Percentiles rank a stretch among this genome's conserved stretches.
Conservation (phyloP, 495 filamentous ascomycete species). For the Aspergillus ellipticus region DNA sequence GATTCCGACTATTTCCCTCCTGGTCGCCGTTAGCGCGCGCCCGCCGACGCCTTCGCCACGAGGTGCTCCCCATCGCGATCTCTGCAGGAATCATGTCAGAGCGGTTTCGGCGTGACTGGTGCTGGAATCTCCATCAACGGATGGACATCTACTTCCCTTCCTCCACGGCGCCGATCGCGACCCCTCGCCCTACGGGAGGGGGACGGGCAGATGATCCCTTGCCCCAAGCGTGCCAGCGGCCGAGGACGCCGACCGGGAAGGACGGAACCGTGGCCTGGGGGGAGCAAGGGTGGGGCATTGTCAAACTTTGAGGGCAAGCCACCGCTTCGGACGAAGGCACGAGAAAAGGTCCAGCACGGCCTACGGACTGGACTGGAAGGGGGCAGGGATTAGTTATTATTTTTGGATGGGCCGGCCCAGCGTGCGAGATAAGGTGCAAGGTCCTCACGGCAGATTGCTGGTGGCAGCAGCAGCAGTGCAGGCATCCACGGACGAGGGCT, state of each 20-base stretch:
- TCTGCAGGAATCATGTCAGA: background rate
- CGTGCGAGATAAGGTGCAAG: no score
- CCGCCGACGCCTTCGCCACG: background rate
- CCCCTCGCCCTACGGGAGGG: background rate
- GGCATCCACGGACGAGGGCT: background rate
- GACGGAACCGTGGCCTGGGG: background rate
- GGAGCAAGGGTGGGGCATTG: background rate
- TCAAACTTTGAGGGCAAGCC: background rate
- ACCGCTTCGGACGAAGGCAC: background rate
- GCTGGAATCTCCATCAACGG: background rate
- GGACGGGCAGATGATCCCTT: background rate
- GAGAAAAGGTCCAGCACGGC: background rate
- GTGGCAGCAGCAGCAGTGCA: no score
- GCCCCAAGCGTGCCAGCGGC: background rate
- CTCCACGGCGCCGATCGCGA: background rate
- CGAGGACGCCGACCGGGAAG: background rate
- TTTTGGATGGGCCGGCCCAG: no score
- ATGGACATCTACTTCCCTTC: background rate
- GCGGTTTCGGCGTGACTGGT: no score
- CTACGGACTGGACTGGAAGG: no score
- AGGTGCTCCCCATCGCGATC: background rate
- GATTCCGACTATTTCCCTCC: background rate
- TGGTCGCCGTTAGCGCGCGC: background rate
- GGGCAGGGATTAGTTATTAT: no score
- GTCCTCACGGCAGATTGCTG: no score